phyloP scores from a whole-genome alignment of 2,329 filamentous ascomycete species.

The Bipolaris gigantea region DNA sequence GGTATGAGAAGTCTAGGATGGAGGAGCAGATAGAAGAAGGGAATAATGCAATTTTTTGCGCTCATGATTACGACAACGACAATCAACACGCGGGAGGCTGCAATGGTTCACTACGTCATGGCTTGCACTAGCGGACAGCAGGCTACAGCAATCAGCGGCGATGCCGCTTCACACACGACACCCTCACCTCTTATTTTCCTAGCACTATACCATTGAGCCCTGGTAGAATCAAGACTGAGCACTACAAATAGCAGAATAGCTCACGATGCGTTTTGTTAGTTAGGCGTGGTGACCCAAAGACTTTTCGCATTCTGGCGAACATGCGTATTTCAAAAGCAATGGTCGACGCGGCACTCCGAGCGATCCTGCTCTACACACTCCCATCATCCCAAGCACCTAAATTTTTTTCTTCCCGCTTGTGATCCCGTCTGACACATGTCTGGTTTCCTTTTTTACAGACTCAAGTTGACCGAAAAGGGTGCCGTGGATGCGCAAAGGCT shows the following conservation, averaged over 20 bases:
- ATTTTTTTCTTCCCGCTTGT: conserved; percentile 11
- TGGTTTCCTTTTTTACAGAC: not conserved
- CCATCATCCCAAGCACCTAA: conserved; percentile 2
- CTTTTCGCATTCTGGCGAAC: not conserved
- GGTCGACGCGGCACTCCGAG: not conserved
- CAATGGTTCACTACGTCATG: conserved; percentile 23
- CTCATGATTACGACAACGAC: conserved; percentile 9
- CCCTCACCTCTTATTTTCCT: not conserved
- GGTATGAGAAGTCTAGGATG: not conserved
- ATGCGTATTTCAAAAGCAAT: not conserved
- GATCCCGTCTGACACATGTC: conserved; percentile 4
- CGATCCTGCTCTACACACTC: conserved; percentile 12
- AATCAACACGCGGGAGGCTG: conserved; percentile 6
- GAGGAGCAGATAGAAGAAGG: not conserved
- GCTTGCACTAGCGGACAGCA: conserved; percentile 15
- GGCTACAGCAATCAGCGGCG: conserved; percentile 14
- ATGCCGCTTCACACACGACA: not conserved
- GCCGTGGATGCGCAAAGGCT: not conserved
- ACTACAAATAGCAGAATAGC: not conserved
- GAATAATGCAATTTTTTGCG: conserved; percentile 11
- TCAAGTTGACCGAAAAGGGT: not conserved
- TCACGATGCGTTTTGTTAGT: not conserved
- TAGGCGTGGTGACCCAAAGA: not conserved
- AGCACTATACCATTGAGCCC: not conserved
- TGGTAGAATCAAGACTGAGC: not conserved